phyloP scores from a whole-genome alignment of 768 basidiomycete genomes.

The Russula brevipes region DNA sequence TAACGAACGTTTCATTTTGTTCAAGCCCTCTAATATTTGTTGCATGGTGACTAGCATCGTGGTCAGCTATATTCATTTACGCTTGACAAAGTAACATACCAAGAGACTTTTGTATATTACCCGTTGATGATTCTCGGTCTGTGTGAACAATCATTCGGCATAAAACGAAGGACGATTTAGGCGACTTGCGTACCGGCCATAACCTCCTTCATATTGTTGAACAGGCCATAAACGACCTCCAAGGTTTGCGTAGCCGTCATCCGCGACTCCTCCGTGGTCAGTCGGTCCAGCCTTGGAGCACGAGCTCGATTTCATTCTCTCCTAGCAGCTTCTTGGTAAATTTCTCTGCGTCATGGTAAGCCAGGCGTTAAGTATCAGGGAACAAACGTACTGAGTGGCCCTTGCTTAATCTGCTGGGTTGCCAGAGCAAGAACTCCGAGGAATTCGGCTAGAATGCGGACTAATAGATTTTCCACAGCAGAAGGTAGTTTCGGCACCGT shows the following conservation, averaged over 20 bases:
- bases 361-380: neutral
- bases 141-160: neutral
- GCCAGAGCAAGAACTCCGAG: neutral
- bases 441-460: neutral
- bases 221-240: slow-evolving; percentile 1
- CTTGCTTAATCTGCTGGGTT: neutral
- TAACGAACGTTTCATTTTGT: slow-evolving; percentile 5
- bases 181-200: neutral
- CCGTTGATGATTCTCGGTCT: neutral
- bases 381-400: neutral
- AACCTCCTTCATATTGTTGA: slow-evolving; percentile 7
- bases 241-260: neutral
- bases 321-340: neutral
- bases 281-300: neutral
- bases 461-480: neutral
- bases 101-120: neutral
- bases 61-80: neutral
- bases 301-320: neutral
- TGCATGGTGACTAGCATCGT: neutral
- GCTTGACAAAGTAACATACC: neutral
- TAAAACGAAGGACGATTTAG: too few species aligned
- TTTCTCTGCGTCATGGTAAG: neutral
- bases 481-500: neutral
- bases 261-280: neutral
- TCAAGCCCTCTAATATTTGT: neutral